Base-by-base conservation (phyloP, 1,284 basidiomycete genomes). In the Rhodotorula sp. region DNA sequence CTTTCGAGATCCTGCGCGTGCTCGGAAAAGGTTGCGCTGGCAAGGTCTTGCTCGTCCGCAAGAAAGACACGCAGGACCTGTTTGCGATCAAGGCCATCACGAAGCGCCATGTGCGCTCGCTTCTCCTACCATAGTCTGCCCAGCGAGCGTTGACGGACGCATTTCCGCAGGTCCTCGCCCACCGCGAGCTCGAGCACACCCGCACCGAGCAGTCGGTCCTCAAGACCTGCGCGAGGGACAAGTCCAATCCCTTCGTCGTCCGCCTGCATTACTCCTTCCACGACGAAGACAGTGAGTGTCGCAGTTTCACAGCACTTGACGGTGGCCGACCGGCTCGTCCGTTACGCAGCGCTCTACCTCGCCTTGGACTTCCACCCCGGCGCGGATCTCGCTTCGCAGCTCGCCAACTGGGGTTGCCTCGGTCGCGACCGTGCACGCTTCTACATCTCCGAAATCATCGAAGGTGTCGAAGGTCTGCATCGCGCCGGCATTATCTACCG, bases 31-130 rank as follows among this genome's bases (percentile, higher is more conserved):
- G 94, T 2, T 97, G 94, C 77, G 94, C 94, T 3, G 94, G 94
- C 60, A 94, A 95, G 81, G 84, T 84, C 26, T 74, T 73, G 13
- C 59, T 75, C 59, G 67, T 72, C 18, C 64, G 87, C 77, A 87
- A 94, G 79, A 89, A 89, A 80, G 82, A 83, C 20, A 87, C 87
- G 26, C 76, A 85, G 53, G 85, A 87, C 66, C 81, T 95, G 60
- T 94, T 90, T 80, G 94, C 94, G 40, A 86, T 97, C 83, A 98
- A 98, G 82, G 93, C 93, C 9, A 95, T 98, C 81, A 94, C 92
- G 67, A 98, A 97, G 82, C 86, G 92, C 9, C 78, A 70, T 50
- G 68, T 71, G 30, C 53, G 66, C 53, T 15, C 30, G 6, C 30
- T 26, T 2, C 28, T 13, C 7, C 22, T 20, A 3, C 20, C 13